A percentile compares a stretch with the other conserved stretches of the same genome.
Evolutionary conservation across 2,329 filamentous ascomycete genomes (phyloP).

Genomic region (Penicillium brevicompactum): DNA sequence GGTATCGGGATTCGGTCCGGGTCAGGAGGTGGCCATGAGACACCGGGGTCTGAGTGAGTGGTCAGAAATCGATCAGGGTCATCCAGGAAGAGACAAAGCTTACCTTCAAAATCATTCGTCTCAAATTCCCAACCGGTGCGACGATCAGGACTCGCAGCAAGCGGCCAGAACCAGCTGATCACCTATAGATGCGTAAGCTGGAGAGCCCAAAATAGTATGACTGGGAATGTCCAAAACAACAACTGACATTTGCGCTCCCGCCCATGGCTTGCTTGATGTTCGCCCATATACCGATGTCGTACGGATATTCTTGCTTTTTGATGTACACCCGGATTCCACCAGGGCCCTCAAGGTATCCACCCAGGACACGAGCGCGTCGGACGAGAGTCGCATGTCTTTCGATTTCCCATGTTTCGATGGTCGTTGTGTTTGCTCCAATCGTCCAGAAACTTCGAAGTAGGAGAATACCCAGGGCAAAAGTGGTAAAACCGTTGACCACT

Average conservation of each 20-base stretch:
- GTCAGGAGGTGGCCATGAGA: constrained; percentile 53
- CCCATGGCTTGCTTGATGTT: constrained; percentile 65
- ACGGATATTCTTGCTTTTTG: constrained; percentile 64
- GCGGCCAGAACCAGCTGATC: constrained; percentile 63
- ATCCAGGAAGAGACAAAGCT: not conserved
- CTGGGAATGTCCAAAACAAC: not conserved
- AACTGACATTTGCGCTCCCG: constrained; percentile 48
- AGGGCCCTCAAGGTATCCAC: constrained; percentile 61
- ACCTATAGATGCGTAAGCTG: constrained; percentile 32
- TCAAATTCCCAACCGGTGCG: constrained; percentile 54
- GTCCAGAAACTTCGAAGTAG: constrained; percentile 58
- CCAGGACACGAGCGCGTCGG: constrained; percentile 51
- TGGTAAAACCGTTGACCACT: constrained; percentile 57
- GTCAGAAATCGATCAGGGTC: not conserved
- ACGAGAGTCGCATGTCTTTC: constrained; percentile 51
- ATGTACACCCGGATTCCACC: constrained; percentile 59
- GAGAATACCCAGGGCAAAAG: constrained; percentile 59
- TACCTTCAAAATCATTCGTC: constrained; percentile 64
- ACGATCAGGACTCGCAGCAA: constrained; percentile 53
- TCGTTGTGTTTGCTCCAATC: constrained; percentile 61
- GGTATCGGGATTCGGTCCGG: constrained; percentile 51
- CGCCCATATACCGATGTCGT: constrained; percentile 64
- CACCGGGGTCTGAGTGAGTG: constrained; percentile 31
- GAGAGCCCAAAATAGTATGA: not conserved
- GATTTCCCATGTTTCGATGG: constrained; percentile 66